Percentiles rank a stretch among this genome's conserved stretches.
Evolutionary conservation across 768 basidiomycete genomes (phyloP).

Genomic region (Boletus pseudopeckii): DNA sequence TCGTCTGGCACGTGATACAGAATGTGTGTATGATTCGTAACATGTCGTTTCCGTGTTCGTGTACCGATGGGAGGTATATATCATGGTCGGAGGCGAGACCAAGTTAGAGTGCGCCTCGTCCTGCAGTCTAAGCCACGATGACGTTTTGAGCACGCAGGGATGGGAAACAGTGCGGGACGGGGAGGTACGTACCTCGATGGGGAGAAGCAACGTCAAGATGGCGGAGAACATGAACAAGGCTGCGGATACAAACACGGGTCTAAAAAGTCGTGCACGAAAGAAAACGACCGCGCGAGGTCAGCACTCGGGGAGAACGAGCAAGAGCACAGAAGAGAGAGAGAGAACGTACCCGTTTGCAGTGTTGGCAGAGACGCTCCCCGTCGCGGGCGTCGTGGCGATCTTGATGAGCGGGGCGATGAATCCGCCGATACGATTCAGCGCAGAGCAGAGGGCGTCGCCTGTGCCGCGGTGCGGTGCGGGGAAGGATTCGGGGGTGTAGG

Average conservation of each 20-base stretch:
- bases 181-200: constrained; percentile 40
- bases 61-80: no score
- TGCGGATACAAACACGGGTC: constrained; percentile 49
- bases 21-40: no score
- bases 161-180: neutral
- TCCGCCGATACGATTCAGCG: constrained; percentile 47
- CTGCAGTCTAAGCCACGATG: constrained; percentile 21
- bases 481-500: constrained; percentile 60
- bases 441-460: constrained; percentile 47
- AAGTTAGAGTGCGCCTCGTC: constrained; percentile 7
- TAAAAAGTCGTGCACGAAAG: constrained; percentile 5
- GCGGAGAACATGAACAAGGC: constrained; percentile 43
- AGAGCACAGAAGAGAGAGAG: no score
- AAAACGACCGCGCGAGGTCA: neutral
- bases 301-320: neutral
- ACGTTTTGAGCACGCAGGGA: neutral
- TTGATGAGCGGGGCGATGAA: constrained; percentile 49
- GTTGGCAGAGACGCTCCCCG: constrained; percentile 29
- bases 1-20: no score
- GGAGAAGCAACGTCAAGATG: constrained; percentile 39
- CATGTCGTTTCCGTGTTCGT: no score
- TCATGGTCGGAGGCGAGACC: neutral
- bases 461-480: constrained; percentile 56
- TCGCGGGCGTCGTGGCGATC: constrained; percentile 38
- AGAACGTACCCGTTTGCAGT: constrained; percentile 36